phyloP scores from a whole-genome alignment of 805 yeast species.

The Suhomyces sp. region DNA sequence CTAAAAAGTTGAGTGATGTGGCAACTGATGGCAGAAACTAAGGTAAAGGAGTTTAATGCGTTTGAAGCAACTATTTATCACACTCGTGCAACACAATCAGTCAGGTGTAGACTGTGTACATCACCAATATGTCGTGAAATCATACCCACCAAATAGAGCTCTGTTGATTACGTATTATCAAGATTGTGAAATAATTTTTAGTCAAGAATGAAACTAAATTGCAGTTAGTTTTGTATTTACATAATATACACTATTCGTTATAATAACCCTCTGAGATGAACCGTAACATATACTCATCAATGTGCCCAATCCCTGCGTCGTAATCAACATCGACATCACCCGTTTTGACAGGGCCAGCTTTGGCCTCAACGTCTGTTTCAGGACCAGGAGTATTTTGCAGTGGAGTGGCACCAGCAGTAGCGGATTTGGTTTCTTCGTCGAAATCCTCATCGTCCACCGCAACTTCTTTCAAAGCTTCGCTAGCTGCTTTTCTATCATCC shows the following conservation, averaged over 20 bases:
- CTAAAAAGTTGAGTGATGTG: not conserved
- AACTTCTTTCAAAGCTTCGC: slow-evolving; percentile 80
- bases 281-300: slow-evolving; percentile 95
- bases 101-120: no score
- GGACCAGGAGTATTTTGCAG: slow-evolving; percentile 31
- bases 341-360: slow-evolving; percentile 11
- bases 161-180: no score
- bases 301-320: slow-evolving; percentile 70
- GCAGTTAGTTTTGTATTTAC: not conserved
- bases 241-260: slow-evolving; percentile 17
- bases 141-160: no score
- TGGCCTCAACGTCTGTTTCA: slow-evolving; percentile 2
- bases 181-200: no score
- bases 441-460: slow-evolving; percentile 86
- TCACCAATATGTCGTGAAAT: no score
- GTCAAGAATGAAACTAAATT: no score
- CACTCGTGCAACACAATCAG: no score
- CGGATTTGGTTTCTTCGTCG: slow-evolving; percentile 43
- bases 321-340: slow-evolving; percentile 39
- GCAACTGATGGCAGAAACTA: no score
- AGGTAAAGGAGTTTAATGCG: no score
- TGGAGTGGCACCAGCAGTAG: slow-evolving; percentile 23
- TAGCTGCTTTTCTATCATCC: slow-evolving; percentile 87
- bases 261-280: slow-evolving; percentile 82
- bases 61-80: no score